phyloP scores from a whole-genome alignment of 768 basidiomycete genomes.

The Fomitopsis serialis region DNA sequence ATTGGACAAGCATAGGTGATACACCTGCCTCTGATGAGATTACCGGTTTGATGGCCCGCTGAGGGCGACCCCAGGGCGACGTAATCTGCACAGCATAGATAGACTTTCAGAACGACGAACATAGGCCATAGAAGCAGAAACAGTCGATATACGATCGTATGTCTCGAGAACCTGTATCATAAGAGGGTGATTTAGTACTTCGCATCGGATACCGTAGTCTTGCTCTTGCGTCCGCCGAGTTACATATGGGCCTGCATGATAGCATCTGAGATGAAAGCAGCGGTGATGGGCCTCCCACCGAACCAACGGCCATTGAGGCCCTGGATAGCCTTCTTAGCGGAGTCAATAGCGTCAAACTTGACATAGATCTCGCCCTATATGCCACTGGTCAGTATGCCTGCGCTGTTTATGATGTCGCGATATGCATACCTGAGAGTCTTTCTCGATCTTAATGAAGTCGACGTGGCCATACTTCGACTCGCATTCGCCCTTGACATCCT shows the following conservation, averaged over 20 bases:
- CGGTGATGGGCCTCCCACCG: slow-evolving; percentile 84
- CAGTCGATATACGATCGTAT: slow-evolving; percentile 12
- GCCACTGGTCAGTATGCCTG: background rate
- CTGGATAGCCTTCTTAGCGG: slow-evolving; percentile 79
- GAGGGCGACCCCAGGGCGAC: slow-evolving; percentile 2
- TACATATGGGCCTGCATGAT: slow-evolving; percentile 85
- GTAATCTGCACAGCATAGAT: slow-evolving; percentile 19
- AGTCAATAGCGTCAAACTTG: slow-evolving; percentile 77
- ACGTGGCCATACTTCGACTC: slow-evolving; percentile 88
- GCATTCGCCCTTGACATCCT: slow-evolving; percentile 94
- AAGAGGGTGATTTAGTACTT: slow-evolving; percentile 13
- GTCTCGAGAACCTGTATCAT: slow-evolving; percentile 10
- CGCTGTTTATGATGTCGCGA: background rate
- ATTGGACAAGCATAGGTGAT: slow-evolving; percentile 20
- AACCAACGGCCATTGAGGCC: slow-evolving; percentile 97
- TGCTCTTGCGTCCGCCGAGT: background rate
- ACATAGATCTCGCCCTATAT: slow-evolving; percentile 93
- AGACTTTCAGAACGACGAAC: slow-evolving; percentile 15
- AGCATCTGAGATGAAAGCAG: slow-evolving; percentile 86
- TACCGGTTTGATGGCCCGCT: slow-evolving; percentile 3
- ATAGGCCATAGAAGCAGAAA: slow-evolving; percentile 9
- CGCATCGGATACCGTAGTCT: background rate
- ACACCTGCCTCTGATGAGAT: slow-evolving; percentile 32
- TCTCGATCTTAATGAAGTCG: slow-evolving; percentile 86
- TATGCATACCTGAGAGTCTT: slow-evolving; percentile 76